Conservation (phyloP, 2,329 filamentous ascomycete species). For the Chaetomiaceae sp. region DNA sequence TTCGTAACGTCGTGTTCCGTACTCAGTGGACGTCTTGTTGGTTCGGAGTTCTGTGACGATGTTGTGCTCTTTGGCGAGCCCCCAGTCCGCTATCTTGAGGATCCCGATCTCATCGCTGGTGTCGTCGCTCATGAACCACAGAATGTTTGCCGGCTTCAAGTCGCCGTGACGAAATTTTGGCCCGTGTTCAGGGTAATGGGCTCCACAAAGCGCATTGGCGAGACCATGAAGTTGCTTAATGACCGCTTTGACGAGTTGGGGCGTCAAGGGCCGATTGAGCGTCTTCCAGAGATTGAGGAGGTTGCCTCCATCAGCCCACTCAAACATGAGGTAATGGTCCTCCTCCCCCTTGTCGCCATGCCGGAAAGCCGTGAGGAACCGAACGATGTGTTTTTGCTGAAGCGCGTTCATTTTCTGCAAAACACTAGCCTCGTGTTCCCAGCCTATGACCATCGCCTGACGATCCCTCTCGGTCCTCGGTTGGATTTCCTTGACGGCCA, state of each 20-base stretch:
- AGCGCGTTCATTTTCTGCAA: constrained; percentile 10
- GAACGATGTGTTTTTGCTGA: constrained; percentile 6
- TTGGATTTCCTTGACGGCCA: constrained; percentile 12
- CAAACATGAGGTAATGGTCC: constrained; percentile 15
- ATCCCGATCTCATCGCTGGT: background rate
- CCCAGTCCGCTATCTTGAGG: constrained; percentile 15
- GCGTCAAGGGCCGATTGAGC: background rate
- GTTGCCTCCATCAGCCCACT: constrained; percentile 16
- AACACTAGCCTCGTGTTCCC: constrained; percentile 2
- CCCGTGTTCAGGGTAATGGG: background rate
- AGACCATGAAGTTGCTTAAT: constrained; percentile 9
- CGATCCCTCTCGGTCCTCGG: background rate
- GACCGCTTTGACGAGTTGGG: background rate
- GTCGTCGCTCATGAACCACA: background rate
- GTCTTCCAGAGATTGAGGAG: constrained; percentile 9
- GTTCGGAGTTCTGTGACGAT: no score
- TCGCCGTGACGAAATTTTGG: constrained; percentile 15
- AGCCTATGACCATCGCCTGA: background rate
- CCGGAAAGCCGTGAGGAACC: constrained; percentile 17
- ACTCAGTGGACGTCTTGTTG: background rate
- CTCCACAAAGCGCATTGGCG: background rate
- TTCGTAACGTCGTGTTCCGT: constrained; percentile 11
- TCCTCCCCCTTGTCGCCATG: constrained; percentile 6
- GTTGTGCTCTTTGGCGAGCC: constrained; percentile 9
- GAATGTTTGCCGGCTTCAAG: constrained; percentile 10